These are phyloP conservation scores for Huntiella omanensis DNA, from an alignment of 2,329 filamentous ascomycete species.

Conservation along the genomic window DNA sequence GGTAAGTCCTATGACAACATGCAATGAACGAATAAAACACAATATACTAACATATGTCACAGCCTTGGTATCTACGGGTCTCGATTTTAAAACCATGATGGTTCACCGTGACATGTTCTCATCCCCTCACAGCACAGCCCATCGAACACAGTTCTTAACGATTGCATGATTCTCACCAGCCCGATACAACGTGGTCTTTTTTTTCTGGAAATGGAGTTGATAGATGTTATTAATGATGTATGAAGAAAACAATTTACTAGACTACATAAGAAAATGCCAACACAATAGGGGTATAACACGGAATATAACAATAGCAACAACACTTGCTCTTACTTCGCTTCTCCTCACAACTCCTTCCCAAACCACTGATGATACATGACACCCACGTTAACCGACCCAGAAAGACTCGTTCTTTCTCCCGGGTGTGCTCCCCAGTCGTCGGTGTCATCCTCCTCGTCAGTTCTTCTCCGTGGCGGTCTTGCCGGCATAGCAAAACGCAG, in stretches of 20 bases:
- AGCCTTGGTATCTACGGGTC: neutral
- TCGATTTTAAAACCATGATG: neutral
- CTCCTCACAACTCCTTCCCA: too few species aligned
- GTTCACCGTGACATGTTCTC: too few species aligned
- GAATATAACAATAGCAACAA: neutral
- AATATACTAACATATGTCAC: neutral
- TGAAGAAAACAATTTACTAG: too few species aligned
- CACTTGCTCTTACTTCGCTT: neutral
- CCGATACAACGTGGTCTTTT: too few species aligned
- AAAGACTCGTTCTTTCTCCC: constrained; percentile 3
- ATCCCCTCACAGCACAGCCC: too few species aligned
- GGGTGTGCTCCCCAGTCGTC: constrained; percentile 9
- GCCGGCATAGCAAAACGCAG: constrained; percentile 9
- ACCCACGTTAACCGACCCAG: neutral
- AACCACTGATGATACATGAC: too few species aligned
- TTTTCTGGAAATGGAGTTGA: too few species aligned
- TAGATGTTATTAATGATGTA: too few species aligned
- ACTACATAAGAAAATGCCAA: neutral
- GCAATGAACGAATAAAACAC: neutral
- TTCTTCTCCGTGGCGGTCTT: neutral
- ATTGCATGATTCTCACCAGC: too few species aligned
- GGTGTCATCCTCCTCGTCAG: constrained; percentile 1
- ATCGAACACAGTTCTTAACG: too few species aligned
- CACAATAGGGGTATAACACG: neutral
- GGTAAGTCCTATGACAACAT: neutral